Evolutionary conservation across 768 basidiomycete species (phyloP), one percentile per base, ranked within the genome.

Genomic region (Antrodiella citrinella): DNA sequence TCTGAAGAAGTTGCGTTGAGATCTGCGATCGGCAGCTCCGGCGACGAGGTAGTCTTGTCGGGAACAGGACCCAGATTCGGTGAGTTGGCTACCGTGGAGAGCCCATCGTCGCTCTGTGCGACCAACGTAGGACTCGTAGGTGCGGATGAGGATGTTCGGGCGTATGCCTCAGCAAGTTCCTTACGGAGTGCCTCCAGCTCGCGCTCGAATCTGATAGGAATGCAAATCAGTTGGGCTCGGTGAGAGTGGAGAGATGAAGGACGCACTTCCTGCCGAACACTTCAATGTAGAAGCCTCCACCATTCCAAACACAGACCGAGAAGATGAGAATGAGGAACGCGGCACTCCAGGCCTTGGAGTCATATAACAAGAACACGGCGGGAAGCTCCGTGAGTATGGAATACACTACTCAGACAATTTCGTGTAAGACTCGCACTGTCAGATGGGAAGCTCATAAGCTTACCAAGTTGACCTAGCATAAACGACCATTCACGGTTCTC

Each of bases 221-320:
- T 12, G 4, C 11, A 39, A 21, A 11, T 30, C 4, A 40, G 12
- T 44, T 51, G 25, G 44, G 22, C 15, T 26, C 9, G 20, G n/a
- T 26, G 39, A 30, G n/a, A 21, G 3, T 13, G 19, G 21, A 7
- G 4, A 44, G 12, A 23, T 25, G 15, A 43, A 19, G 13, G 51
- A 78, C 90, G 57, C 55, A 94, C 93, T 96, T 95, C 69, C 93
- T 81, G 23, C 93, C 93, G 62, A 95, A 96, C 18, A 96, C 93
- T 65, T 96, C 93, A 48, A 96, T 93, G 65, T 96, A 96, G 72
- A 84, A 96, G 1, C 89, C 90, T 20, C 88, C 92, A 9, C 94
- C 94, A 62, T 97, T 98, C 93, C 93, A 98, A 0, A 87, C 91
- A 52, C 87, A 87, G 42, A 92, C 89, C 13, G 78, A 72, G 60